These are phyloP conservation scores for Cicer yamashitae DNA, from an alignment of 306 rosid species.

Conservation along the genomic window DNA sequence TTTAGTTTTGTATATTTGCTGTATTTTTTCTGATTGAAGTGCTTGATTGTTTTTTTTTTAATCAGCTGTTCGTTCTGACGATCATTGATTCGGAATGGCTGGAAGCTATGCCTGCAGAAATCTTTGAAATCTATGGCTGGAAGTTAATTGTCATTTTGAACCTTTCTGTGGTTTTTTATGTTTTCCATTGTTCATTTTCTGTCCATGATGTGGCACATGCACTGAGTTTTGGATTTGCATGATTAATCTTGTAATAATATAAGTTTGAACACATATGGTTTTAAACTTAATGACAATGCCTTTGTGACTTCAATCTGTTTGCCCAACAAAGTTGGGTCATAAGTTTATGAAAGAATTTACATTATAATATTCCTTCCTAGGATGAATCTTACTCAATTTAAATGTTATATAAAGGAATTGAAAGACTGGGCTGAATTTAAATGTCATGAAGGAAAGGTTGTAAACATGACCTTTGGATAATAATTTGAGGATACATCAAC, in stretches of 20 bases:
- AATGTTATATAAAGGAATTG: not conserved
- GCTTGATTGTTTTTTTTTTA: slow-evolving; percentile 10
- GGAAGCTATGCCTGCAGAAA: slow-evolving; percentile 27
- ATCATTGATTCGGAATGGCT: slow-evolving; percentile 39
- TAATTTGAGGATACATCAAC: slow-evolving; percentile 5
- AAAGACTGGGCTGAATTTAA: not conserved
- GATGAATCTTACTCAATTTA: not conserved
- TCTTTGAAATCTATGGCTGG: slow-evolving; percentile 17
- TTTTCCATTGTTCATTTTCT: slow-evolving; percentile 31
- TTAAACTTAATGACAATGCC: slow-evolving; percentile 7
- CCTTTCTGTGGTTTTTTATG: slow-evolving; percentile 24
- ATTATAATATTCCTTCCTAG: not conserved
- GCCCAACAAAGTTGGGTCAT: not conserved
- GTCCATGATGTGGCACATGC: slow-evolving; percentile 39
- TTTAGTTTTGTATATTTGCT: slow-evolving; percentile 12
- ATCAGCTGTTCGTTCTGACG: slow-evolving; percentile 68
- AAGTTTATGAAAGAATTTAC: slow-evolving; percentile 12
- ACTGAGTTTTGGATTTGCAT: slow-evolving; percentile 31
- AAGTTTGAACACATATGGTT: slow-evolving; percentile 30
- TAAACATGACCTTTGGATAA: not conserved
- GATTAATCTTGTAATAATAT: slow-evolving; percentile 46
- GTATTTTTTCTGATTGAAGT: slow-evolving; percentile 34
- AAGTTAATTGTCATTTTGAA: slow-evolving; percentile 36
- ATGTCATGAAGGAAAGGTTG: not conserved
- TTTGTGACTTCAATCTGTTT: slow-evolving; percentile 13